phyloP scores from a whole-genome alignment of 2,329 filamentous ascomycete species.

The Alternaria arborescens region DNA sequence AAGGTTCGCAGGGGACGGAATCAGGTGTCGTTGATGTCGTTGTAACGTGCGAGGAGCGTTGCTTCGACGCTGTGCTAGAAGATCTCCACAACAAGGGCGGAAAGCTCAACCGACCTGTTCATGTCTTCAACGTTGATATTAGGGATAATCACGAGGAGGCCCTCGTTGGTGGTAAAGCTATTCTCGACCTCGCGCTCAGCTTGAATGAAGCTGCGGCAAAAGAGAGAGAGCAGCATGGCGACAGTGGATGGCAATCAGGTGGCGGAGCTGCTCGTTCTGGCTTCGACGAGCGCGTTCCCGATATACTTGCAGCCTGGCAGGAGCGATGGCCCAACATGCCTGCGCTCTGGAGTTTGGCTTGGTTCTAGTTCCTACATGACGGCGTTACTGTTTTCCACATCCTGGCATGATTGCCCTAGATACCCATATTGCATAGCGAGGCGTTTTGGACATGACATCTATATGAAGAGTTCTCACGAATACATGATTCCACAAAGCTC shows the following conservation, averaged over 20 bases:
- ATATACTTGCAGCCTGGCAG: conserved; percentile 92
- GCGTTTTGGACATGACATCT: conserved; percentile 20
- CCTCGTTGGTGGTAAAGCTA: conserved; percentile 85
- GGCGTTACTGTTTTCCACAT: conserved; percentile 11
- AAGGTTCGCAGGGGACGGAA: conserved; percentile 82
- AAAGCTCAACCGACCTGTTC: conserved; percentile 88
- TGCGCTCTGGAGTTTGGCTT: conserved; percentile 91
- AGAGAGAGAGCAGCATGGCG: conserved; percentile 74
- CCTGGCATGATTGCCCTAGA: conserved; percentile 17
- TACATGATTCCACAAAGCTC: conserved; percentile 1
- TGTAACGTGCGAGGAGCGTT: conserved; percentile 96
- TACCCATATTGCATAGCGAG: conserved; percentile 38
- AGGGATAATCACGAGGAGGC: conserved; percentile 99
- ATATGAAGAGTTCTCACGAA: background rate
- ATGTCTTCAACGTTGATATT: conserved; percentile 98
- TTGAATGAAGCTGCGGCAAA: conserved; percentile 82
- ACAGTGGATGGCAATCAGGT: conserved; percentile 72
- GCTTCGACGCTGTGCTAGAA: conserved; percentile 97
- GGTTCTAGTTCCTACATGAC: conserved; percentile 68
- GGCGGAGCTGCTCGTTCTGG: conserved; percentile 67
- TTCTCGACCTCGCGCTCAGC: conserved; percentile 86
- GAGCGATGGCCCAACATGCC: conserved; percentile 92
- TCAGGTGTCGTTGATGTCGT: conserved; percentile 91
- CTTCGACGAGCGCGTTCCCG: conserved; percentile 93
- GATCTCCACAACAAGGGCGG: conserved; percentile 87